A percentile compares a stretch with the other conserved stretches of the same genome.
phyloP scores from a whole-genome alignment of 2,329 filamentous ascomycete species.

The Ceratocystis diversiconidia region DNA sequence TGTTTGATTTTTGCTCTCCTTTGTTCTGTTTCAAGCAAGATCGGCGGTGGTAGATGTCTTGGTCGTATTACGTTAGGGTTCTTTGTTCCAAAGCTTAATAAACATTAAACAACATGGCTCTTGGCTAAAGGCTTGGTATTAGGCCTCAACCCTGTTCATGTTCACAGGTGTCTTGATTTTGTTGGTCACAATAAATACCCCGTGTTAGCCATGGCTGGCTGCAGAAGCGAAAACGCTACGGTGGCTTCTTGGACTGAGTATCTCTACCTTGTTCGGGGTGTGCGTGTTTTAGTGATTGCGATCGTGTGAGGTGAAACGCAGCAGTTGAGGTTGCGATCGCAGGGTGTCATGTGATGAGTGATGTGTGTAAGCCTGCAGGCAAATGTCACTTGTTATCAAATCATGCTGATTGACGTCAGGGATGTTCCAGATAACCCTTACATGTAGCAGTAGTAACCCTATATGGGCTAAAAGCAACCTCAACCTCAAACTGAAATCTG shows the following conservation, averaged over 20 bases:
- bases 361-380: too few relatives aligned
- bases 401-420: background rate
- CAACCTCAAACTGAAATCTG: background rate
- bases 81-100: constrained; percentile 1
- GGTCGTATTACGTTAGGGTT: background rate
- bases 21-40: background rate
- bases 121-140: constrained; percentile 3
- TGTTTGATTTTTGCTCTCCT: background rate
- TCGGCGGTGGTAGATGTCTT: background rate
- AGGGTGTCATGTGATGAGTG: too few relatives aligned
- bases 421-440: background rate
- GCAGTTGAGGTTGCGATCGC: too few relatives aligned
- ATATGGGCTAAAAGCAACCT: background rate
- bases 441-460: background rate
- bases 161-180: background rate
- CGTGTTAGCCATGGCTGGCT: background rate
- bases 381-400: background rate
- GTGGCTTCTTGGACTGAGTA: background rate
- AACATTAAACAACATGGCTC: background rate
- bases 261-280: background rate
- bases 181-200: background rate
- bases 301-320: background rate
- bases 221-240: background rate
- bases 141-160: background rate
- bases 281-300: background rate